Base-by-base conservation (phyloP, 2,329 filamentous ascomycete genomes). In the Aspergillus thermomutatus region DNA sequence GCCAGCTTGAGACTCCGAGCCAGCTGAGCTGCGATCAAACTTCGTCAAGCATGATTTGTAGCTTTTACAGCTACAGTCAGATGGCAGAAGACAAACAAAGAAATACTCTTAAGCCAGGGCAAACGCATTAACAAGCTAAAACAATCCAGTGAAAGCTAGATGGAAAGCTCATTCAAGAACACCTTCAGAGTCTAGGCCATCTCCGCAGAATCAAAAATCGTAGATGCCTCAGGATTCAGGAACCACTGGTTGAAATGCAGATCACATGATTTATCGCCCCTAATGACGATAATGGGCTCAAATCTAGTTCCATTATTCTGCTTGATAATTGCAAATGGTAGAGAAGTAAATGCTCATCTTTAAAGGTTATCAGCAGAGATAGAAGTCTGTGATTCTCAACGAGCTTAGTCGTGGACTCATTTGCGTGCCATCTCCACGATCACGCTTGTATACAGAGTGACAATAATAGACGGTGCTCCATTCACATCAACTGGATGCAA, bases 11-110 rank as follows among this genome's bases (percentile, higher is more conserved):
- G 57, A 52, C 45, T 50, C 50, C 50, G 46, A 47, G 62, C 54
- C 54, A 55, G 57, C 50, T 56, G 49, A 48, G 41, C 48, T 53
- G 47, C 49, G 23, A 56, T 62, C 52, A 61, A 26, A 56, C 37
- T 27, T 41, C 46, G 50, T 52, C 46, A 51, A 37, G 56, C 66
- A 68, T 66, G 57, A 53, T 60, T 57, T 51, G 50, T 54, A 46
- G 50, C 53, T 47, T 46, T 41, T 37, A 14, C 28, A 50, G 48
- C 56, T 52, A 52, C 54, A 41, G 25, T 46, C 23, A 17, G 23
- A 53, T 17, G 27, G 27, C 19, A 50, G 49, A 48, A 4, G n/a
- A 51, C n/a, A 45, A 49, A 10, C n/a, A 28, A 17, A 56, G 48
- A 23, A 26, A 23, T 34, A 58, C 25, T 2, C 6, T 23, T 23